phyloP scores from a whole-genome alignment of 352 stramenopile species.

The Pythium monospermum region DNA sequence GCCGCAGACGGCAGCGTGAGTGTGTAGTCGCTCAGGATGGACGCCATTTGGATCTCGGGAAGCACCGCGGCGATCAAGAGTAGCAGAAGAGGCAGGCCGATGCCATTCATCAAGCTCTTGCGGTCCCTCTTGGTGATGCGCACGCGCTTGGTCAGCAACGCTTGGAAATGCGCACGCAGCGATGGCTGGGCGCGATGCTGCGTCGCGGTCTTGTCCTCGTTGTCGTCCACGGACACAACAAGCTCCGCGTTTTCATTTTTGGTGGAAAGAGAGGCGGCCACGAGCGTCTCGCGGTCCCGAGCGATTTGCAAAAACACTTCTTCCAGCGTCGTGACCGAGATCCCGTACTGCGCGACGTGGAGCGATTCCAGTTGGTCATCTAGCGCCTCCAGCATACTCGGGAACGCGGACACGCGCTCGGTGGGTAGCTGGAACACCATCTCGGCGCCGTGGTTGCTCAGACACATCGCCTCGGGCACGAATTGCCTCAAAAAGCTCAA shows the following conservation, averaged over 20 bases:
- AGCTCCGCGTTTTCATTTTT: constrained; percentile 96
- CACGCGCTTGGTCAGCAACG: constrained; percentile 51
- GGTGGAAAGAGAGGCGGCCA: constrained; percentile 18
- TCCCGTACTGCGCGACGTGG: constrained; percentile 88
- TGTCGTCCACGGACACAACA: constrained; percentile 38
- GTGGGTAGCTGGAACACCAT: constrained; percentile 93
- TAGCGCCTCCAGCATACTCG: constrained; percentile 88
- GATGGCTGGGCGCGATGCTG: constrained; percentile 28
- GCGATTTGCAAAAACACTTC: constrained; percentile 95
- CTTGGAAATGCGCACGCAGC: constrained; percentile 39
- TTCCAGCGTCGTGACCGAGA: constrained; percentile 98
- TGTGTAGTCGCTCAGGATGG: constrained; percentile 34
- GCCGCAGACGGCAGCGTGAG: constrained; percentile 14
- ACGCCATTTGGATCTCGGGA: constrained; percentile 52
- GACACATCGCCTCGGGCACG: constrained; percentile 61
- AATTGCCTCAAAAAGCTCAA: constrained; percentile 37
- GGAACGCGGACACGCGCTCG: constrained; percentile 81
- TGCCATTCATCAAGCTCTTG: constrained; percentile 52
- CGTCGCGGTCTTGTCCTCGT: constrained; percentile 32
- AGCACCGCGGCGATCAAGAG: constrained; percentile 24
- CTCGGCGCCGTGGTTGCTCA: constrained; percentile 93
- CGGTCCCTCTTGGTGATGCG: constrained; percentile 58
- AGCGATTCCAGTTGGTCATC: constrained; percentile 39
- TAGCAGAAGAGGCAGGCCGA: constrained; percentile 46
- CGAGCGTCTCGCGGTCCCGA: constrained; percentile 36